These are phyloP conservation scores for Capronia americana DNA, from an alignment of 2,329 filamentous ascomycete genomes.

Conservation along the genomic window DNA sequence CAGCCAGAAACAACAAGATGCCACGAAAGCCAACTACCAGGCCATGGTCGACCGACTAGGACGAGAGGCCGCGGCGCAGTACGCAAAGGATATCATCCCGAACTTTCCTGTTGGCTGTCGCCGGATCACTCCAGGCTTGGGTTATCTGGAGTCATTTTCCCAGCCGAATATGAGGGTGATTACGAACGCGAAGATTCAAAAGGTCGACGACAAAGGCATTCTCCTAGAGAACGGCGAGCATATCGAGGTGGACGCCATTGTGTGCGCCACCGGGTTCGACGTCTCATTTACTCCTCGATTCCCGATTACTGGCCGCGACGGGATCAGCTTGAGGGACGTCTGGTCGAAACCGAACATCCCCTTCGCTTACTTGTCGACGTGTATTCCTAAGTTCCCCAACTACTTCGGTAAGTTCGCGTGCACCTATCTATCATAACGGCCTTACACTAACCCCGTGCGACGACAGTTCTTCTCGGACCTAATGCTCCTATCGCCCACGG, in stretches of 20 bases:
- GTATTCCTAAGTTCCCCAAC: constrained; percentile 38
- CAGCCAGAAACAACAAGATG: constrained; percentile 7
- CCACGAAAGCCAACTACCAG: constrained; percentile 30
- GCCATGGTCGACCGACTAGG: constrained; percentile 29
- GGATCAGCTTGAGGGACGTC: constrained; percentile 41
- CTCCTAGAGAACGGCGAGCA: constrained; percentile 41
- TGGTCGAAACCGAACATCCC: constrained; percentile 46
- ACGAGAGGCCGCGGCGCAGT: constrained; percentile 30
- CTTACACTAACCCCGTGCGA: background rate
- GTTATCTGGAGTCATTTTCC: constrained; percentile 42
- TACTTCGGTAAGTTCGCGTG: constrained; percentile 35
- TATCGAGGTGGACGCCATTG: constrained; percentile 37
- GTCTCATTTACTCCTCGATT: constrained; percentile 42
- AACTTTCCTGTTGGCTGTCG: constrained; percentile 40
- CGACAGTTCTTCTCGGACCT: constrained; percentile 38
- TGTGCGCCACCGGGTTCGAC: constrained; percentile 48
- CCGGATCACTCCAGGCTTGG: constrained; percentile 42
- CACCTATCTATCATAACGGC: background rate
- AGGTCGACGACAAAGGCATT: constrained; percentile 34
- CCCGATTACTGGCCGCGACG: constrained; percentile 28
- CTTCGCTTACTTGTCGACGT: constrained; percentile 33
- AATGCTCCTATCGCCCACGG: constrained; percentile 41
- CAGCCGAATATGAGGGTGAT: constrained; percentile 37
- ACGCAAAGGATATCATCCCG: constrained; percentile 30
- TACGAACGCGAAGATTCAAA: constrained; percentile 35